phyloP scores from a whole-genome alignment of 2,329 filamentous ascomycete species.

The Coleophoma cylindrospora region DNA sequence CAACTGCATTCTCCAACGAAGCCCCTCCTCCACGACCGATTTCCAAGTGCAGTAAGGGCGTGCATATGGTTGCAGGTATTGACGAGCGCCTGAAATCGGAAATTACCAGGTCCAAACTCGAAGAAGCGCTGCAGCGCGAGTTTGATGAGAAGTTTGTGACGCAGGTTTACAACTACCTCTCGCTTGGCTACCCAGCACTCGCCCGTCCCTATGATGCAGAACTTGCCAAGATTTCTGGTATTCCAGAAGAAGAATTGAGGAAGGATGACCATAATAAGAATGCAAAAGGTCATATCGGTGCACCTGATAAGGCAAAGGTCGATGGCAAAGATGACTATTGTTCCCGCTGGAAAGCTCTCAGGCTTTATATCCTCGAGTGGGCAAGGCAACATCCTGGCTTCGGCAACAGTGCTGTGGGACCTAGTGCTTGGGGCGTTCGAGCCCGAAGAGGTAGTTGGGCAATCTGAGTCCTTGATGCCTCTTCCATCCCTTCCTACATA shows the following conservation, averaged over 20 bases:
- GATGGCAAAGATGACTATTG: constrained; percentile 38
- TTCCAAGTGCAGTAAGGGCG: constrained; percentile 10
- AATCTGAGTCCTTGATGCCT: constrained; percentile 36
- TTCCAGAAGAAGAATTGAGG: constrained; percentile 64
- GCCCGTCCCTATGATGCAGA: constrained; percentile 82
- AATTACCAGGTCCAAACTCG: constrained; percentile 16
- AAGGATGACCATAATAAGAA: constrained; percentile 62
- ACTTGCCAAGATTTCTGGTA: constrained; percentile 72
- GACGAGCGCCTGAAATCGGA: constrained; percentile 23
- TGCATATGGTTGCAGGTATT: constrained; percentile 25
- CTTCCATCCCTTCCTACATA: too few relatives aligned
- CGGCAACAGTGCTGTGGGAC: constrained; percentile 44
- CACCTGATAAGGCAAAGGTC: constrained; percentile 39
- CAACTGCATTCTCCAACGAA: constrained; percentile 18
- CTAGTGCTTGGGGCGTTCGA: constrained; percentile 62
- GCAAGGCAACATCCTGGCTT: constrained; percentile 79
- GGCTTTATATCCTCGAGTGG: constrained; percentile 84
- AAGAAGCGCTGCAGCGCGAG: constrained; percentile 48
- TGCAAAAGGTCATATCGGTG: constrained; percentile 69
- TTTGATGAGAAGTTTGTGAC: constrained; percentile 84
- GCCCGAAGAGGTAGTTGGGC: constrained; percentile 70
- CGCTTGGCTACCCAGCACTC: constrained; percentile 82
- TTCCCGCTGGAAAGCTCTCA: constrained; percentile 78
- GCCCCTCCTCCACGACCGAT: constrained; percentile 5
- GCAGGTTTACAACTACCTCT: constrained; percentile 96